Conservation (phyloP, 2,329 filamentous ascomycete genomes). For the Hypomyces perniciosus region DNA sequence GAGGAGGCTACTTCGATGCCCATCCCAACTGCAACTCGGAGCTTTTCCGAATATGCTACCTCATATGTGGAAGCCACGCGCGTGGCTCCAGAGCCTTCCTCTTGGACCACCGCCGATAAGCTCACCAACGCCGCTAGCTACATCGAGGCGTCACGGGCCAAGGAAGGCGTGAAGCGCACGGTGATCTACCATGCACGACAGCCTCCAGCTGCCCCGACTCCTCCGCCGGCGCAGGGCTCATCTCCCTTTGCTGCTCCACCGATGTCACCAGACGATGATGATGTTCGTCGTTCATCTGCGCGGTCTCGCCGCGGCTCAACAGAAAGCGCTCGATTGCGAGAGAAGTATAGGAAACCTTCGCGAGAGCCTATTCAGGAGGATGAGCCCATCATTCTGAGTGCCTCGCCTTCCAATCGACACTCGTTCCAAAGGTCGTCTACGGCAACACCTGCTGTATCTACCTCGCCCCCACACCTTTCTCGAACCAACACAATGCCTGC, state of each 20-base stretch:
- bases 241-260: constrained; percentile 21
- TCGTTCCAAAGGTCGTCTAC: constrained; percentile 23
- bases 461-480: constrained; percentile 30
- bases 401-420: constrained; percentile 27
- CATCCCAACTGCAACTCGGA: not conserved
- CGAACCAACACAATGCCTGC: constrained; percentile 32
- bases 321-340: constrained; percentile 19
- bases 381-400: constrained; percentile 24
- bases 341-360: constrained; percentile 28
- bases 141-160: constrained; percentile 28
- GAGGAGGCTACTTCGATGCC: constrained; percentile 25
- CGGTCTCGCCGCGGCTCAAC: constrained; percentile 29
- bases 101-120: constrained; percentile 13
- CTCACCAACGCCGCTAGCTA: constrained; percentile 22
- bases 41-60: constrained; percentile 6
- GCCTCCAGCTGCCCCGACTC: constrained; percentile 30
- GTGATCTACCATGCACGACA: constrained; percentile 21
- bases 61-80: constrained; percentile 10
- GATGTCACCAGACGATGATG: constrained; percentile 23
- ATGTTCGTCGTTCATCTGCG: constrained; percentile 28
- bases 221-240: constrained; percentile 25
- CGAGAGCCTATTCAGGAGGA: constrained; percentile 23
- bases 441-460: constrained; percentile 19
- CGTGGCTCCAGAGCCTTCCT: constrained; percentile 20
- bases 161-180: constrained; percentile 18